A percentile compares a stretch with the other conserved stretches of the same genome.
Evolutionary conservation across 257 asterid genomes (phyloP).

Genomic region (Solanum sejunctum): DNA sequence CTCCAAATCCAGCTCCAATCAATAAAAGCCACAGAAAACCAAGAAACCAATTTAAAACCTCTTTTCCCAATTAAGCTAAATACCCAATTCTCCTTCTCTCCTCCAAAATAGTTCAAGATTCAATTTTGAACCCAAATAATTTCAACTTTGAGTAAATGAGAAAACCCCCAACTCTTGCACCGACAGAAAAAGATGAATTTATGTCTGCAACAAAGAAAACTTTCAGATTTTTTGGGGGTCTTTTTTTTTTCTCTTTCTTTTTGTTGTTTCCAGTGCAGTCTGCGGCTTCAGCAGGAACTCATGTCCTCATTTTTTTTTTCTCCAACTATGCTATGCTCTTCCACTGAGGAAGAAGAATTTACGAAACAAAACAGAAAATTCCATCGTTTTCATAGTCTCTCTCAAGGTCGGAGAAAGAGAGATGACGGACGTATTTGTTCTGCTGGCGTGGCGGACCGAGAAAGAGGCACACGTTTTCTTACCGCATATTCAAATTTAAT

Average conservation of each 20-base stretch:
- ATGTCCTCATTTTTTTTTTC: not conserved
- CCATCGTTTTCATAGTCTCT: not conserved
- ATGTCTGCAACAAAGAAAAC: not conserved
- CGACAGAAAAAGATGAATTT: not conserved
- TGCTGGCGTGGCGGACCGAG: not conserved
- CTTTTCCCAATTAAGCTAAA: not conserved
- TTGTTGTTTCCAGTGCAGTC: not conserved
- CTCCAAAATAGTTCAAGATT: not conserved
- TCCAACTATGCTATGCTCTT: not conserved
- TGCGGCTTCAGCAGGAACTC: not conserved
- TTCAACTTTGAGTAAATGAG: not conserved
- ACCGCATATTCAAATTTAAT: no score
- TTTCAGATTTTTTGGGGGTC: not conserved
- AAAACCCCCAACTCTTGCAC: not conserved
- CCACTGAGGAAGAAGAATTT: not conserved
- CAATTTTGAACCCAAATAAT: not conserved
- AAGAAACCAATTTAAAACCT: not conserved
- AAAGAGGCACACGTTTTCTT: not conserved
- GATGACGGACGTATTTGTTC: not conserved
- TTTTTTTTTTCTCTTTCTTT: no score
- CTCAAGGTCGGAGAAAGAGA: not conserved
- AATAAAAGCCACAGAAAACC: not conserved
- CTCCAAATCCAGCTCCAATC: not conserved
- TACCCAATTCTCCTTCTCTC: not conserved
- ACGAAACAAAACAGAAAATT: not conserved